A percentile compares a stretch with the other conserved stretches of the same genome.
These are phyloP conservation scores for Ormosia emarginata DNA, from an alignment of 306 rosid genomes.

Conservation along the genomic window DNA sequence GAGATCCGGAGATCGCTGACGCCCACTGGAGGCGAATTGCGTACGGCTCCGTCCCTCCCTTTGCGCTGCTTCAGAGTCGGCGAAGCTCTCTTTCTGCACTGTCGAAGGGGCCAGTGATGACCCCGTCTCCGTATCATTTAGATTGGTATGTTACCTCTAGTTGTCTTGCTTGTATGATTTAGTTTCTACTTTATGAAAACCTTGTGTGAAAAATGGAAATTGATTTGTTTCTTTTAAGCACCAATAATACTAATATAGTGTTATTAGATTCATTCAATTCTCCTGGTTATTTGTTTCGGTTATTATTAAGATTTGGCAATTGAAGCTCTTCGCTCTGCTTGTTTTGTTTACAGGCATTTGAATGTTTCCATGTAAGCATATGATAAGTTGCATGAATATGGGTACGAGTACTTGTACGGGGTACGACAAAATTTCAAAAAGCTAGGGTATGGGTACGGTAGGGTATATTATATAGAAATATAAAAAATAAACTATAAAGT, in stretches of 20 bases:
- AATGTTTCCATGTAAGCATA: not conserved
- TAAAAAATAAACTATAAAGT: too few relatives aligned
- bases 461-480: too few relatives aligned
- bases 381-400: not conserved
- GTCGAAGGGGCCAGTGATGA: slow-evolving; percentile 45
- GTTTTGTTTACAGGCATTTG: not conserved
- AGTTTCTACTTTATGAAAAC: not conserved
- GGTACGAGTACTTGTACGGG: too few relatives aligned
- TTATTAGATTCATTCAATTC: not conserved
- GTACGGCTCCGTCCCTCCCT: slow-evolving; percentile 78
- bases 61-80: slow-evolving; percentile 83
- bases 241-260: not conserved
- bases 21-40: slow-evolving; percentile 68
- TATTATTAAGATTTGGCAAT: not conserved
- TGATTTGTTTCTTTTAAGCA: not conserved
- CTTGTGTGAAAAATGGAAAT: not conserved
- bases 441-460: too few relatives aligned
- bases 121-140: slow-evolving; percentile 46
- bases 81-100: slow-evolving; percentile 51
- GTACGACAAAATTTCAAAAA: too few relatives aligned
- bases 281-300: not conserved
- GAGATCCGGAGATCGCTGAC: slow-evolving; percentile 56
- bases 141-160: slow-evolving; percentile 54
- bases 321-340: not conserved
- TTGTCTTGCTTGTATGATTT: not conserved